Conservation (phyloP, 805 yeast species). For the Torulaspora quercuum region DNA sequence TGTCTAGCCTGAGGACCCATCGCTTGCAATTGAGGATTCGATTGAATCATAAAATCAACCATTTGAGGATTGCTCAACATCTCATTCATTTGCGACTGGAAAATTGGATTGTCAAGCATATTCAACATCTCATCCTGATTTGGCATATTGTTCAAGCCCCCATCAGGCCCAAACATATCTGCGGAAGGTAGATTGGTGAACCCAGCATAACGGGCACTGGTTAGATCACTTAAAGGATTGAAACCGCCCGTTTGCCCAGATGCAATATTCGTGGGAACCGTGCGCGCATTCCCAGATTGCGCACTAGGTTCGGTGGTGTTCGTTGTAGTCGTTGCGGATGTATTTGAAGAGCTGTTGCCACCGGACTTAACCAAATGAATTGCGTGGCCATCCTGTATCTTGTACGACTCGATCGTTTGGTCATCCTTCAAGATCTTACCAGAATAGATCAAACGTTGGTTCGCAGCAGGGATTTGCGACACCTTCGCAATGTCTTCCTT, state of each 20-base stretch:
- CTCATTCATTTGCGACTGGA: constrained; percentile 77
- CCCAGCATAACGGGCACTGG: constrained; percentile 96
- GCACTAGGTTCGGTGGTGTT: constrained; percentile 24
- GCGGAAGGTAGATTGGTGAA: constrained; percentile 78
- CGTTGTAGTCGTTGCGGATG: constrained; percentile 30
- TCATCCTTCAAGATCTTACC: constrained; percentile 89
- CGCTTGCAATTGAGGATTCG: constrained; percentile 76
- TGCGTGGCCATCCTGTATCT: constrained; percentile 81
- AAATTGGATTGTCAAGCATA: constrained; percentile 77
- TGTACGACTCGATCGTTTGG: constrained; percentile 70
- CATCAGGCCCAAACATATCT: constrained; percentile 90
- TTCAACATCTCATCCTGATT: constrained; percentile 68
- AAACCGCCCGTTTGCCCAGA: constrained; percentile 80
- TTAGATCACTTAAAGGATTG: constrained; percentile 86
- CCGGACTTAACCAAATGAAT: constrained; percentile 88
- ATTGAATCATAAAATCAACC: constrained; percentile 75
- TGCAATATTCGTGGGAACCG: constrained; percentile 73
- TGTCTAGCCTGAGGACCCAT: constrained; percentile 89
- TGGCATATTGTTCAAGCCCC: constrained; percentile 66
- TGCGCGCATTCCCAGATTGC: constrained; percentile 18
- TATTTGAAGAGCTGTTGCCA: constrained; percentile 28
- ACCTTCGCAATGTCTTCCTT: constrained; percentile 60
- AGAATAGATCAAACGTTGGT: constrained; percentile 86
- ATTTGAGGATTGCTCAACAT: constrained; percentile 85
- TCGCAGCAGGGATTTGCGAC: constrained; percentile 65